Conservation (phyloP, 2,329 filamentous ascomycete genomes). For the Aspergillus awamori region DNA sequence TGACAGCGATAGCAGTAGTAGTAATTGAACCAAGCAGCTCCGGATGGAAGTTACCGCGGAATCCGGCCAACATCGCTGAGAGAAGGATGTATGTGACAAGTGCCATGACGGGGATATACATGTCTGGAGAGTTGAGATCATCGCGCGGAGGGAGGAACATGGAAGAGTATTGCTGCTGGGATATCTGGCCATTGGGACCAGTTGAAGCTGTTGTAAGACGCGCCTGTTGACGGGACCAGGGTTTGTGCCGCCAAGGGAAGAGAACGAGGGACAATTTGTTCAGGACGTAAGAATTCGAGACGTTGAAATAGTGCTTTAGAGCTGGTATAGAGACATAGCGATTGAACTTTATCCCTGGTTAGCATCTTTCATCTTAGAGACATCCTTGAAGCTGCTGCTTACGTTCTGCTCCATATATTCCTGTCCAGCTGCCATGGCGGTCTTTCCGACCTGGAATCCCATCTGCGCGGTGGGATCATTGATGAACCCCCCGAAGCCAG, state of each 20-base stretch:
- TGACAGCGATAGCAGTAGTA: slow-evolving; percentile 78
- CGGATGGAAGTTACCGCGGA: slow-evolving; percentile 89
- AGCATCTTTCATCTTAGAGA: background rate
- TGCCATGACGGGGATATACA: slow-evolving; percentile 99
- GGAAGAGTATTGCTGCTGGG: slow-evolving; percentile 56
- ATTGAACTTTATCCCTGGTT: slow-evolving; percentile 59
- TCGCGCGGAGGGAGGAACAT: slow-evolving; percentile 86
- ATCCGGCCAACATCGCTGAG: slow-evolving; percentile 83
- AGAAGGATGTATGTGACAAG: slow-evolving; percentile 96
- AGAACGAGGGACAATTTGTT: slow-evolving; percentile 92
- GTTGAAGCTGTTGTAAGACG: slow-evolving; percentile 45
- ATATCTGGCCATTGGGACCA: slow-evolving; percentile 62
- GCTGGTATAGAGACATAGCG: slow-evolving; percentile 89
- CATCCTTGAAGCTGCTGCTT: slow-evolving; percentile 36
- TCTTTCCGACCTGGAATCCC: slow-evolving; percentile 91
- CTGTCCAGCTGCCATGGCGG: slow-evolving; percentile 85
- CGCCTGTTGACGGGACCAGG: slow-evolving; percentile 90
- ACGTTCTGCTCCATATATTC: slow-evolving; percentile 97
- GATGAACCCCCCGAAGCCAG: slow-evolving; percentile 87
- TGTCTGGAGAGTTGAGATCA: slow-evolving; percentile 96
- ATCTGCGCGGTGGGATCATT: slow-evolving; percentile 94
- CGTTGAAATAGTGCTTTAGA: slow-evolving; percentile 99
- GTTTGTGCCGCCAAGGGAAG: slow-evolving; percentile 96
- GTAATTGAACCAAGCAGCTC: slow-evolving; percentile 90
- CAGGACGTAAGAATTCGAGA: slow-evolving; percentile 94